phyloP scores from a whole-genome alignment of 2,329 filamentous ascomycete species.

The Daldinia eschscholtzii region DNA sequence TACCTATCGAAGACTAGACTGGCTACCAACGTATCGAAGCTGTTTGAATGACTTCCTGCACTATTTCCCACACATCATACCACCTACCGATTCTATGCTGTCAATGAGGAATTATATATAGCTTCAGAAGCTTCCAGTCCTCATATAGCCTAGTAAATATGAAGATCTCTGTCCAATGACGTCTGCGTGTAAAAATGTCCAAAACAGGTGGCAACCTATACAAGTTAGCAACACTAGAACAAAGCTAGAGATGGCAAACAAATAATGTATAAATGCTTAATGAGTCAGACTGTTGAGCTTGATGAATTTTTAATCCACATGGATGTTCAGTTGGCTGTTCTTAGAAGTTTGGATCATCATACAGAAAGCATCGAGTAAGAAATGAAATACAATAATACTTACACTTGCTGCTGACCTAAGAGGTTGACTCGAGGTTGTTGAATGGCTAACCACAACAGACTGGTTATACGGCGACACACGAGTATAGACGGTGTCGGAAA shows the following conservation, averaged over 20 bases:
- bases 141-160: neutral
- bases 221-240: constrained; percentile 35
- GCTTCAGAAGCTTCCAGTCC: neutral
- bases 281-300: constrained; percentile 74
- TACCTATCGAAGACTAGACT: neutral
- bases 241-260: constrained; percentile 11
- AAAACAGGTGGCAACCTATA: constrained; percentile 22
- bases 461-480: constrained; percentile 1
- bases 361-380: neutral
- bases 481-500: constrained; percentile 13
- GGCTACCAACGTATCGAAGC: neutral
- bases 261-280: constrained; percentile 23
- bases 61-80: neutral
- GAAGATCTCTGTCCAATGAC: neutral
- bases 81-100: neutral
- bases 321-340: constrained; percentile 74
- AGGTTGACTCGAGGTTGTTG: neutral
- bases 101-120: neutral
- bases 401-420: constrained; percentile 27
- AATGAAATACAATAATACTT: constrained; percentile 20
- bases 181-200: neutral
- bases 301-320: constrained; percentile 68
- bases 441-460: neutral
- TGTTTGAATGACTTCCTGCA: neutral
- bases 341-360: constrained; percentile 71